Conservation (phyloP, 768 basidiomycete genomes). For the Tylopilus subfusipes region DNA sequence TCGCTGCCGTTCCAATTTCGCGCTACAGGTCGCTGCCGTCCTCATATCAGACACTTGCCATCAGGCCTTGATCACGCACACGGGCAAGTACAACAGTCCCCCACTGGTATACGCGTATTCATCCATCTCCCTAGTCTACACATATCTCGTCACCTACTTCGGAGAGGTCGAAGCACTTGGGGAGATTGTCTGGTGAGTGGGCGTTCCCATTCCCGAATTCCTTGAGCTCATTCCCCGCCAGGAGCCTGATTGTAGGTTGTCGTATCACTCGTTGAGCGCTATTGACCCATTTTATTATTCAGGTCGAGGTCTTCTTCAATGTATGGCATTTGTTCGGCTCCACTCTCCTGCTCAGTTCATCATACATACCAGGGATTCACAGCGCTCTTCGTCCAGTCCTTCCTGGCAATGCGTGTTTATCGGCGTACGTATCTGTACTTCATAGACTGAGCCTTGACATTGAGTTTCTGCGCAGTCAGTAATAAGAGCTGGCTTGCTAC, state of each 20-base stretch:
- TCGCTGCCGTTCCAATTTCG: background rate
- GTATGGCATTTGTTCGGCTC: slow-evolving; percentile 18
- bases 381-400: slow-evolving; percentile 55
- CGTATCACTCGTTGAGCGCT: background rate
- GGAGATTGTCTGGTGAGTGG: slow-evolving; percentile 43
- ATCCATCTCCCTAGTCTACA: slow-evolving; percentile 38
- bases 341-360: background rate
- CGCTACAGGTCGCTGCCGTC: slow-evolving; percentile 46
- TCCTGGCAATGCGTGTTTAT: slow-evolving; percentile 53
- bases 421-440: slow-evolving; percentile 33
- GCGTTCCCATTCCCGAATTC: background rate
- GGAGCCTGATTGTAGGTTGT: slow-evolving; percentile 27
- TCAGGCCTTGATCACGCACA: slow-evolving; percentile 55
- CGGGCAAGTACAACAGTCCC: slow-evolving; percentile 32
- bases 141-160: slow-evolving; percentile 45
- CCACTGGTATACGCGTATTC: background rate
- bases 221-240: slow-evolving; percentile 5
- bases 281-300: slow-evolving; percentile 1
- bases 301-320: slow-evolving; percentile 56
- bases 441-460: background rate
- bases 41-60: slow-evolving; percentile 55
- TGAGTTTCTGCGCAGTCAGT: slow-evolving; percentile 39
- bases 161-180: slow-evolving; percentile 27
- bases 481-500: slow-evolving; percentile 46
- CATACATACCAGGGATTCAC: slow-evolving; percentile 37